phyloP scores from a whole-genome alignment of 345 rosid genomes.

The Raphanus sativus region DNA sequence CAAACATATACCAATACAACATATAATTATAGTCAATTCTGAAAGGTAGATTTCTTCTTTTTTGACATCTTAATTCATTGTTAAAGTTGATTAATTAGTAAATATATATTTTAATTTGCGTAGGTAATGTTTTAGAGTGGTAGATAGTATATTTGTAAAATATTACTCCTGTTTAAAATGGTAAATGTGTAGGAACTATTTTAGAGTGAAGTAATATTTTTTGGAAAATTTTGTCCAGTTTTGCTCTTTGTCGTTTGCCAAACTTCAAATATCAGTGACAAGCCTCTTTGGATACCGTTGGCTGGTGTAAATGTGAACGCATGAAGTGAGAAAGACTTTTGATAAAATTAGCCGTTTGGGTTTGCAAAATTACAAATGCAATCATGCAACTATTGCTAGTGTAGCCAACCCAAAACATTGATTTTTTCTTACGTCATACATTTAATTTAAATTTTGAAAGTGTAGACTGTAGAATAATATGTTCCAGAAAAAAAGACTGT shows the following conservation, averaged over 20 bases:
- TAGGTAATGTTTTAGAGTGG: background rate
- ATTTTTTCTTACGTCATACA: background rate
- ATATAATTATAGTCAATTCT: background rate
- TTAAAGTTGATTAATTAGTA: background rate
- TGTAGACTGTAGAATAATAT: too few species aligned
- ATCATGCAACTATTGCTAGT: too few species aligned
- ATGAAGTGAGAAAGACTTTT: background rate
- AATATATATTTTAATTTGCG: background rate
- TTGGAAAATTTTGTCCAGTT: background rate
- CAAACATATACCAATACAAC: background rate
- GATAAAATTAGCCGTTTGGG: too few species aligned
- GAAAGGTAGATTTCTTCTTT: background rate
- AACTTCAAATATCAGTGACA: background rate
- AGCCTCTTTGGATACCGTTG: background rate
- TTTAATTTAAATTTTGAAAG: background rate
- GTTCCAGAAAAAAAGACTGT: too few species aligned
- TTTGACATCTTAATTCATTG: background rate
- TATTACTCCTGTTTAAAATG: background rate
- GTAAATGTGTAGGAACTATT: background rate
- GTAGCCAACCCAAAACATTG: background rate
- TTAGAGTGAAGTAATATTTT: background rate
- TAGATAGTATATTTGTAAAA: background rate
- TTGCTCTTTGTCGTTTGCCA: background rate
- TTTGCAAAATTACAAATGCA: too few species aligned
- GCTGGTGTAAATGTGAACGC: background rate